Conservation (phyloP, 148 eudicot genomes). For the Mesembryanthemum crystallinum region DNA sequence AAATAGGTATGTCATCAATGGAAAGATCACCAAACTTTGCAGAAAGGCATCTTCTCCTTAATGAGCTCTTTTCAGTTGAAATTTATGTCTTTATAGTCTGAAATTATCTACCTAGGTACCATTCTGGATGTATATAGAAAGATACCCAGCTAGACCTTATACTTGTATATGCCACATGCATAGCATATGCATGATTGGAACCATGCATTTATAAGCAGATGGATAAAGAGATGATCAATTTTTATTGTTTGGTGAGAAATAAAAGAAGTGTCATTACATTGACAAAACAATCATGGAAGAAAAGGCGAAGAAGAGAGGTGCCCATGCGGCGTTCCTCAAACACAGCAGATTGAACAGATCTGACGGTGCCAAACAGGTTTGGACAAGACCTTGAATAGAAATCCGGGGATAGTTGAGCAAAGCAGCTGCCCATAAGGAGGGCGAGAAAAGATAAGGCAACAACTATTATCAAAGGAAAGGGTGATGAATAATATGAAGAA, state of each 20-base stretch:
- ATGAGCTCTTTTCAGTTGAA: no score
- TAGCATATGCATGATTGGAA: no score
- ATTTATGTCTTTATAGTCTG: no score
- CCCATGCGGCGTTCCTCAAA: conserved; percentile 44
- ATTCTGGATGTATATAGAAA: no score
- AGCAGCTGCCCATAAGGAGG: conserved; percentile 1
- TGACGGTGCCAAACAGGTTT: conserved; percentile 9
- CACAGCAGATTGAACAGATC: conserved; percentile 30
- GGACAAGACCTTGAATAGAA: conserved; percentile 25
- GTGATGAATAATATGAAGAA: conserved; percentile 7
- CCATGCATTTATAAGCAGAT: no score
- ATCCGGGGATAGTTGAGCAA: conserved; percentile 20
- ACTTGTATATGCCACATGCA: no score
- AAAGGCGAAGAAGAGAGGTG: conserved; percentile 45
- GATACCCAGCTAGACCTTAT: no score
- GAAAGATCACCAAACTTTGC: no score
- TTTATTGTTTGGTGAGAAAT: not conserved
- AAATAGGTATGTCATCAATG: no score
- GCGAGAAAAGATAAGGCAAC: conserved; percentile 5
- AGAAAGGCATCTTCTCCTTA: no score
- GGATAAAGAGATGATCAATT: not conserved
- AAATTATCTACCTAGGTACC: no score
- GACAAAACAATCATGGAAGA: conserved; percentile 49
- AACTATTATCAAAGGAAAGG: not conserved
- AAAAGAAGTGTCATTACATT: conserved; percentile 23